Base-by-base conservation (phyloP, 169 alveolate species). In the Cryptosporidium baileyi region DNA sequence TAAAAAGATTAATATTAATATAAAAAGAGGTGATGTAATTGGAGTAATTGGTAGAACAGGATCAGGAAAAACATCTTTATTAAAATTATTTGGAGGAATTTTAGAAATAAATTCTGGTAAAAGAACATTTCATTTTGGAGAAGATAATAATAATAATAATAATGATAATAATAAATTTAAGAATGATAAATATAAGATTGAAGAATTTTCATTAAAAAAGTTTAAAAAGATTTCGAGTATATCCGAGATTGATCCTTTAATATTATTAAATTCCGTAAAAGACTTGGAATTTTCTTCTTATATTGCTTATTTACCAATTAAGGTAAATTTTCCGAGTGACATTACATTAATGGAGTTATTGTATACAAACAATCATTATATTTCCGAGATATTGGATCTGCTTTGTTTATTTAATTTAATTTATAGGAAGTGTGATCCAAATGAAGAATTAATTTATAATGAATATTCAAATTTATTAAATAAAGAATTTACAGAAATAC, bases 1-100 rank as follows among this genome's bases (percentile, higher is more conserved):
- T n/a, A 65, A 32, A 49, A 47, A 32, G n/a, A 24, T 74, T 13
- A 74, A 34, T 41, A n/a, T 57, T 45, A 22, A 74, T 15, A 51
- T 74, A 34, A 54, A 60, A 54, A 36, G 13, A 19, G 85, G 85
- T 2, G 85, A 74, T 19, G 67, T 57, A 1, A 57, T 74, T 30
- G 85, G 74, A 8, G 44, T 74, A 7, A 19, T 74, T 1, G 85
- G 85, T 22, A 51, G 85, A 41, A 74, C 85, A 3, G 85, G 85
- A 1, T 74, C 85, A 1, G 85, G 85, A 26, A 74, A 74, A 22
- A 74, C 85, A 4, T n/a, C 85, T 7, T n/a, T 74, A 19, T 43
- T 74, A 13, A 74, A 57, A 17, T 24, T 74, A 15, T 28, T 74
- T 22, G 85, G 74, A n/a, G 85, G 85, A 8, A 54, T 57, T 22